These are phyloP conservation scores for Pholiota microspora DNA, from an alignment of 768 basidiomycete genomes.

Conservation along the genomic window DNA sequence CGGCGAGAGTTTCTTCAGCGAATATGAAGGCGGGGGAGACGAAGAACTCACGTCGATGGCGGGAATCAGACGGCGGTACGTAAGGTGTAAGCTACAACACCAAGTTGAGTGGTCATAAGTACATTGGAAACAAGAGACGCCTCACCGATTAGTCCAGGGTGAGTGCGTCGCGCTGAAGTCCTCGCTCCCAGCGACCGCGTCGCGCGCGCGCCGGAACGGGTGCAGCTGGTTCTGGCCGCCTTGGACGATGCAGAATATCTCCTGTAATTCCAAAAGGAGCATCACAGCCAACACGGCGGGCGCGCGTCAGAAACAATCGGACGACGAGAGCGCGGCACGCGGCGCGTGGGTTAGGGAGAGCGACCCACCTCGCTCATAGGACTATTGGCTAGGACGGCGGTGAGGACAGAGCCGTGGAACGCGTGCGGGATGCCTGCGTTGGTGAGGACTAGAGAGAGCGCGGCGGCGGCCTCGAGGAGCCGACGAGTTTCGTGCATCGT, in stretches of 20 bases:
- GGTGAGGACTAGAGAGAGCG: conserved; percentile 66
- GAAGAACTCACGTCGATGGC: conserved; percentile 65
- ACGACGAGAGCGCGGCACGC: too few species aligned
- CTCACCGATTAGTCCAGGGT: conserved; percentile 84
- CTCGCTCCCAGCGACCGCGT: conserved; percentile 63
- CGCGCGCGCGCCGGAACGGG: conserved; percentile 78
- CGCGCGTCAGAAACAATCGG: conserved; percentile 6
- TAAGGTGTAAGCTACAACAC: conserved; percentile 62
- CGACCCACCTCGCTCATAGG: conserved; percentile 67
- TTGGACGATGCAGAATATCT: conserved; percentile 84
- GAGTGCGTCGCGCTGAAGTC: conserved; percentile 69
- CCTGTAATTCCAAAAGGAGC: conserved; percentile 41
- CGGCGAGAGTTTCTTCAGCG: too few species aligned
- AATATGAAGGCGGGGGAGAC: too few species aligned
- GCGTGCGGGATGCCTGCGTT: conserved; percentile 68
- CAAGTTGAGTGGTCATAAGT: not conserved
- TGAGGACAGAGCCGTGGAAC: conserved; percentile 74
- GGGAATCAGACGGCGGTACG: conserved; percentile 75
- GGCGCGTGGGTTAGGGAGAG: too few species aligned
- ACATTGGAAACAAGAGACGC: conserved; percentile 1
- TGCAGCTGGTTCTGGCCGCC: conserved; percentile 59
- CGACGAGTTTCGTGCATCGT: conserved; percentile 70
- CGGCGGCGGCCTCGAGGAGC: conserved; percentile 73
- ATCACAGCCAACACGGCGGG: not conserved
- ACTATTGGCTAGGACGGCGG: conserved; percentile 65